These are phyloP conservation scores for Triangularia setosa DNA, from an alignment of 2,329 filamentous ascomycete species.

Conservation along the genomic window DNA sequence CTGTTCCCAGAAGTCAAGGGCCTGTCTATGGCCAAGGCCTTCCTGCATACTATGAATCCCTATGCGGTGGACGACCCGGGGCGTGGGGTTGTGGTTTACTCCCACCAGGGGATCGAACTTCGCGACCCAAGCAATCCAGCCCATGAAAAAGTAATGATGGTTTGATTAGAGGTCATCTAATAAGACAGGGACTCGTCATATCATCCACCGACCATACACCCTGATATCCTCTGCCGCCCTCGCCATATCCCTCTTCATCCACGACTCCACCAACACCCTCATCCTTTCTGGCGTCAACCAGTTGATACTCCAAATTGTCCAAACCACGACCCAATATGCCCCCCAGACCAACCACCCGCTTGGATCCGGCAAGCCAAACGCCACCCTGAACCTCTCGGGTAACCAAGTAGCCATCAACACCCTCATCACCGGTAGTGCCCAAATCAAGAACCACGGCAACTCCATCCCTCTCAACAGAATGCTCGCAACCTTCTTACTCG, in stretches of 20 bases:
- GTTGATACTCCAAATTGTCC: neutral
- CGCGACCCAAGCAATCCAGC: neutral
- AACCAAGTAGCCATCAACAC: slow-evolving; percentile 12
- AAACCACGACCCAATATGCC: neutral
- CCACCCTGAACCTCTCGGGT: slow-evolving; percentile 1
- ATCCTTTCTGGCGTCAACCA: neutral
- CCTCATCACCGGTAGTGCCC: slow-evolving; percentile 11
- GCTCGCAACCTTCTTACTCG: neutral
- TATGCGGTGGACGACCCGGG: neutral
- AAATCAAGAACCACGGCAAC: slow-evolving; percentile 12
- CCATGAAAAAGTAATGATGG: neutral
- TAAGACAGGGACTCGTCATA: neutral
- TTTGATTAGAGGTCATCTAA: neutral
- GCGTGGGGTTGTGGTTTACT: neutral
- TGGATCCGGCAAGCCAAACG: neutral
- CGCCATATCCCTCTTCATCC: slow-evolving; percentile 12
- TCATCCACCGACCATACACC: slow-evolving; percentile 3
- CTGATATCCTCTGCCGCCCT: slow-evolving; percentile 7
- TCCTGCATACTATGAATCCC: neutral
- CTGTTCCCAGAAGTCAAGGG: neutral
- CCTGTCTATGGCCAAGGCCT: neutral
- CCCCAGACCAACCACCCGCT: neutral
- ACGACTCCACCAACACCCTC: neutral
- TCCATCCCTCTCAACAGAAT: slow-evolving; percentile 2
- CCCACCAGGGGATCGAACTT: neutral